Base-by-base conservation (phyloP, 2,329 filamentous ascomycete species). In the Fusarium metavorans region DNA sequence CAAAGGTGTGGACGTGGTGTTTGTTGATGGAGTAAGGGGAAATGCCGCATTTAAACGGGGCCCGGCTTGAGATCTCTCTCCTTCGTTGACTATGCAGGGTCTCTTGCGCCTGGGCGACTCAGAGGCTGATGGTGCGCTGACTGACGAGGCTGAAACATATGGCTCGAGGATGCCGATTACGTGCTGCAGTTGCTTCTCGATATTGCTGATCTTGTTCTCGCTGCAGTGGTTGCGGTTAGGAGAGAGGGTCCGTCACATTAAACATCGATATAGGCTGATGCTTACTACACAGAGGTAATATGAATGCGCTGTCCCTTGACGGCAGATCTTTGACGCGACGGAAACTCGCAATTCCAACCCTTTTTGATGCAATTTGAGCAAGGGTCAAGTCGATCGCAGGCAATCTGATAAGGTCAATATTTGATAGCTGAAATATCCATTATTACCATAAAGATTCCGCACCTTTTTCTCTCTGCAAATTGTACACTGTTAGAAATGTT, bases 281-380 rank as follows among this genome's bases (percentile, higher is more conserved):
- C 52, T 56, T 56, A 56, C 52, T 56, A 35, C 32, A 56, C 52
- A 6, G 52, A 56, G 13, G 56, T 59, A 35, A 59, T 59, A 20
- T 59, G 56, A 39, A 59, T 59, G 2, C 56, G 56, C 35, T 59
- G 56, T n/a, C 56, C 56, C 7, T 59, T 59, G 11, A 59, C 56
- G 6, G 35, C 9, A 13, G 56, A 41, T 27, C 56, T 59, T 39
- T 59, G 56, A 39, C 56, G 56, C 1, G 56, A 18, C 6, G 56
- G 56, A n/a, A n/a, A 41, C 32, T 59, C 35, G 23, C 56, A 59
- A 39, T 59, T 41, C 56, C 56, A 59, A 20, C 56, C 56, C n/a
- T 59, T 59, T 39, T 59, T 59, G 56, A 39, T 41, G 35, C 56
- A 59, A 20, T 59, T 59, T 37, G 56, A 59, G 56, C 56, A 59